Evolutionary conservation across 2,329 filamentous ascomycete species (phyloP).

Genomic region (Ilyonectria robusta): DNA sequence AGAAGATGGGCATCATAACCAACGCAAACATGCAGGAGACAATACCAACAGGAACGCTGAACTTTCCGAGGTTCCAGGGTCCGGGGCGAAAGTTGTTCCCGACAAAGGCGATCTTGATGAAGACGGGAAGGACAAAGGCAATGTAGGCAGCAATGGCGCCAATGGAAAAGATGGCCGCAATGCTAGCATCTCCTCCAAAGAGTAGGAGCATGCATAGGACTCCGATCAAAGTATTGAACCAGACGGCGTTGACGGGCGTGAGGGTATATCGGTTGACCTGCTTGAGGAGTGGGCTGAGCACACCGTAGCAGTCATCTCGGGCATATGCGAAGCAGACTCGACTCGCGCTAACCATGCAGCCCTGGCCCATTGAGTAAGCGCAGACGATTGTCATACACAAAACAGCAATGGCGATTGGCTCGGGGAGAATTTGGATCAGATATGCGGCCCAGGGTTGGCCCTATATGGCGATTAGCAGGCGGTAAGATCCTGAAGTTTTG

Average conservation of each 20-base stretch:
- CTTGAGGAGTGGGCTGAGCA: constrained; percentile 24
- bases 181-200: constrained; percentile 30
- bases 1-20: constrained; percentile 36
- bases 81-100: constrained; percentile 31
- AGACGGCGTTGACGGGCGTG: constrained; percentile 29
- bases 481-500: accelerated
- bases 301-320: constrained; percentile 30
- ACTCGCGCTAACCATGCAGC: constrained; percentile 29
- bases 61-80: constrained; percentile 29
- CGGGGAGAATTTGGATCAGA: constrained; percentile 22
- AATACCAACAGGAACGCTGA: constrained; percentile 24
- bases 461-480: constrained; percentile 1
- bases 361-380: constrained; percentile 29
- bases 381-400: constrained; percentile 29
- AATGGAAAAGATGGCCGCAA: constrained; percentile 30
- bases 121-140: constrained; percentile 28
- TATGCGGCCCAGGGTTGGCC: constrained; percentile 33
- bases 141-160: constrained; percentile 31
- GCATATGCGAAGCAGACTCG: constrained; percentile 33
- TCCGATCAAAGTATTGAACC: constrained; percentile 32
- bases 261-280: constrained; percentile 27
- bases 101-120: constrained; percentile 32
- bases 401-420: constrained; percentile 23
- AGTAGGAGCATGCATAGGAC: constrained; percentile 30
- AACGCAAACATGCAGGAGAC: constrained; percentile 18